phyloP scores from a whole-genome alignment of 2,329 filamentous ascomycete species.

The Pyrenophora tritici-repentis region DNA sequence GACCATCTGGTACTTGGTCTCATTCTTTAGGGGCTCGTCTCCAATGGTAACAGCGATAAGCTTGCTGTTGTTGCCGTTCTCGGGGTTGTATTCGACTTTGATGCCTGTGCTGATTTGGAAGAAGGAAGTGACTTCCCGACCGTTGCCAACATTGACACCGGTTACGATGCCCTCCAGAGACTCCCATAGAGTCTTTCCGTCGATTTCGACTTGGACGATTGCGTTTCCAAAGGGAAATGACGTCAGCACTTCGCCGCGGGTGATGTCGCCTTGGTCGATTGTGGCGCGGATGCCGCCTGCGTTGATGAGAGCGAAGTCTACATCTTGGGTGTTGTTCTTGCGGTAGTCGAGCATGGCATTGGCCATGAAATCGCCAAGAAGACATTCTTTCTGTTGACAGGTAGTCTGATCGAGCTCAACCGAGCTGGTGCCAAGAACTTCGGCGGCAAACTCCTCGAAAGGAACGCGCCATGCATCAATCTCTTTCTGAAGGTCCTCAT shows the following conservation, averaged over 20 bases:
- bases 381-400: conserved; percentile 64
- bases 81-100: conserved; percentile 62
- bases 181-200: conserved; percentile 60
- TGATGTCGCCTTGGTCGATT: conserved; percentile 65
- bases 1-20: conserved; percentile 60
- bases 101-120: conserved; percentile 65
- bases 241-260: conserved; percentile 66
- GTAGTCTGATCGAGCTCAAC: conserved; percentile 63
- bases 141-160: conserved; percentile 60
- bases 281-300: conserved; percentile 67
- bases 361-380: conserved; percentile 51
- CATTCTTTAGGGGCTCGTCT: conserved; percentile 54
- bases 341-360: conserved; percentile 66
- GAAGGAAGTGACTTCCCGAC: conserved; percentile 60
- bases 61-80: conserved; percentile 54
- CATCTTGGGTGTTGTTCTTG: conserved; percentile 52
- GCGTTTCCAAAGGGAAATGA: conserved; percentile 70
- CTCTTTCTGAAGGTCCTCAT: conserved; percentile 61
- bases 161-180: conserved; percentile 65
- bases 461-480: conserved; percentile 64
- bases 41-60: conserved; percentile 60
- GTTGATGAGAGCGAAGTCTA: conserved; percentile 66
- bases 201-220: conserved; percentile 62
- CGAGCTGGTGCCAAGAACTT: conserved; percentile 61
- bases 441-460: conserved; percentile 63